These are phyloP conservation scores for Fusarium verticillioides DNA, from an alignment of 2,329 filamentous ascomycete species.

Conservation along the genomic window DNA sequence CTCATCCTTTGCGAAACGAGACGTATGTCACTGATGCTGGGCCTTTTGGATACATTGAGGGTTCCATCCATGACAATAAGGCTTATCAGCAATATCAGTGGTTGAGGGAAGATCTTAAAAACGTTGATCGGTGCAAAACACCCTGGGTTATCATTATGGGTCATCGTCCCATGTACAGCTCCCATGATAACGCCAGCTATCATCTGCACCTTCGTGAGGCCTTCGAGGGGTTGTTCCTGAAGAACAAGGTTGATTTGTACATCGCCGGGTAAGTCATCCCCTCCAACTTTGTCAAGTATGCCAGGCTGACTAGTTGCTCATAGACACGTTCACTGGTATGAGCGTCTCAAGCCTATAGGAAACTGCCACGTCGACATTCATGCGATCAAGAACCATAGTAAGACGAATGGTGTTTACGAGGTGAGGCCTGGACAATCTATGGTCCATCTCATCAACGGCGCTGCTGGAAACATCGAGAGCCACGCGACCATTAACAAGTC, in stretches of 20 bases:
- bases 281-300: fast-evolving
- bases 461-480: slow-evolving; percentile 2
- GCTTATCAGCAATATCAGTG: not conserved
- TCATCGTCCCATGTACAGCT: slow-evolving; percentile 1
- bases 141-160: slow-evolving; percentile 5
- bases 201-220: not conserved
- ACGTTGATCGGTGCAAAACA: not conserved
- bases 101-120: fast-evolving
- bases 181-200: not conserved
- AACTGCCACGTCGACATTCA: not conserved
- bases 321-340: slow-evolving; percentile 9
- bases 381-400: not conserved
- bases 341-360: not conserved
- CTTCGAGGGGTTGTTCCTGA: not conserved
- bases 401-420: not conserved
- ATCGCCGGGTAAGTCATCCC: not conserved
- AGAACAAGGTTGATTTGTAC: not conserved
- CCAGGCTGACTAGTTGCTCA: not conserved
- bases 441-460: not conserved
- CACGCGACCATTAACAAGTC: not conserved
- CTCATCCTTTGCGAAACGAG: not conserved
- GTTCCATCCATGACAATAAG: not conserved
- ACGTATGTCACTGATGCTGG: not conserved
- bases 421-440: not conserved
- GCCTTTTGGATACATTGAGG: not conserved